Percentiles rank a stretch among this genome's conserved stretches.
These are phyloP conservation scores for Rhazya stricta DNA, from an alignment of 257 asterid genomes.

Conservation along the genomic window DNA sequence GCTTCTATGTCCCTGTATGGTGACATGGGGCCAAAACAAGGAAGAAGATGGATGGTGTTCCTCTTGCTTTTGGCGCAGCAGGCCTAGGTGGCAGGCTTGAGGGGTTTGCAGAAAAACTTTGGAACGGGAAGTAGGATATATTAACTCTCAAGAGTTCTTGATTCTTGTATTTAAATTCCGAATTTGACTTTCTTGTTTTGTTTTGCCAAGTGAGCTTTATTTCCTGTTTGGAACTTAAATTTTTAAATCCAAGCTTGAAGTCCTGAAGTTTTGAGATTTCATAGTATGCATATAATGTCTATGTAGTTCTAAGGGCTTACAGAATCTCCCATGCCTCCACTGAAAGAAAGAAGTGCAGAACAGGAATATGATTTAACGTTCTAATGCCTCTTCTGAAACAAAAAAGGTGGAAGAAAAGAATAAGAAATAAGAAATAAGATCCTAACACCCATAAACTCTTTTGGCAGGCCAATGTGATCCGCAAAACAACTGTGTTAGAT, in stretches of 20 bases:
- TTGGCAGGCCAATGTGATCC: constrained; percentile 89
- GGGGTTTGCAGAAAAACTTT: not conserved
- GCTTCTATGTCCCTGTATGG: not conserved
- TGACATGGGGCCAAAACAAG: not conserved
- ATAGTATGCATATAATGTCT: not conserved
- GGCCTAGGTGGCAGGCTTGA: not conserved
- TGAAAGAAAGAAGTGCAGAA: not conserved
- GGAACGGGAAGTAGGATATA: not conserved
- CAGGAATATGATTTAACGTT: not conserved
- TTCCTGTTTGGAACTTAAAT: not conserved
- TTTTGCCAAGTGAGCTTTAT: not conserved
- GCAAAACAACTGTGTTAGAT: constrained; percentile 96
- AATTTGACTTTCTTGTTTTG: not conserved
- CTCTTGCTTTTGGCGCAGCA: not conserved
- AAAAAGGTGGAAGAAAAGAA: not conserved
- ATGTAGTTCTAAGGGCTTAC: not conserved
- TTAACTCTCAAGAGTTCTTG: not conserved
- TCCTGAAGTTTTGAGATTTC: not conserved
- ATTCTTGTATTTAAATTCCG: not conserved
- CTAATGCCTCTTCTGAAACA: too few species aligned
- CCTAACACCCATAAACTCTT: constrained; percentile 16
- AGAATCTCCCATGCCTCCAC: not conserved
- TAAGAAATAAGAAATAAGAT: too few species aligned
- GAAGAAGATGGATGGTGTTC: not conserved
- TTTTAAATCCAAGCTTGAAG: not conserved